phyloP scores from a whole-genome alignment of 139 green algal species.

The Asterochloris sp. region DNA sequence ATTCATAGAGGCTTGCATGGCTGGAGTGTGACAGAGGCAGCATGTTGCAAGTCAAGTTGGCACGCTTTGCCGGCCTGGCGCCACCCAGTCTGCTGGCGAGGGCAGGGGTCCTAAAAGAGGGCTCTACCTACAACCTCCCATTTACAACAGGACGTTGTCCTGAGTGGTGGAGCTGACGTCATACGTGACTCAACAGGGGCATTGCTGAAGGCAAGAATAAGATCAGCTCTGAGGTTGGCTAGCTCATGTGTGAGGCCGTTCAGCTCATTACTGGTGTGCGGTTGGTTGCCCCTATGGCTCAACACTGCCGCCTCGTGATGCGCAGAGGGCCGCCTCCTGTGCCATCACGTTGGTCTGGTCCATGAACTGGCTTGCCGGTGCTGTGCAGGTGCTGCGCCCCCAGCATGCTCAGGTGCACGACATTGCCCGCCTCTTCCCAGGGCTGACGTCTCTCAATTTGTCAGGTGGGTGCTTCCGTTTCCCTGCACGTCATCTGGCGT shows the following conservation, averaged over 20 bases:
- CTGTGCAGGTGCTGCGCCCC: conserved; percentile 4
- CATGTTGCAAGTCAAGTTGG: background rate
- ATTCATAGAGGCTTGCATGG: too few relatives aligned
- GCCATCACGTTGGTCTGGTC: background rate
- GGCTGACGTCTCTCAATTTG: conserved; percentile 5
- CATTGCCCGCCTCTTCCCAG: conserved; percentile 3
- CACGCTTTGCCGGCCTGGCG: too few relatives aligned
- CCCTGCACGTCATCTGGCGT: background rate
- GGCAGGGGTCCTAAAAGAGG: too few relatives aligned
- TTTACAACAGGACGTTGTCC: too few relatives aligned
- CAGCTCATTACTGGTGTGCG: background rate
- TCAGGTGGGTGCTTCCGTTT: background rate
- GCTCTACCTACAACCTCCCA: too few relatives aligned
- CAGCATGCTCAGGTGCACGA: conserved; percentile 10
- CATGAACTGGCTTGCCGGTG: background rate
- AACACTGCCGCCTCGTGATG: background rate
- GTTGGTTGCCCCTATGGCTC: background rate
- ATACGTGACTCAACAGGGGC: too few relatives aligned
- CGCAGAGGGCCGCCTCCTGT: background rate
- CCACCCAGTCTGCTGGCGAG: too few relatives aligned
- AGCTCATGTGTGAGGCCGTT: too few relatives aligned
- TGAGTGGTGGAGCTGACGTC: too few relatives aligned
- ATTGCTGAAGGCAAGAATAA: too few relatives aligned
- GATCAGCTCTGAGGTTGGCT: too few relatives aligned
- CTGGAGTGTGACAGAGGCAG: background rate